Evolutionary conservation across 192 early-diverging fungal species (phyloP).

Genomic region (Obelidium mucronatum): DNA sequence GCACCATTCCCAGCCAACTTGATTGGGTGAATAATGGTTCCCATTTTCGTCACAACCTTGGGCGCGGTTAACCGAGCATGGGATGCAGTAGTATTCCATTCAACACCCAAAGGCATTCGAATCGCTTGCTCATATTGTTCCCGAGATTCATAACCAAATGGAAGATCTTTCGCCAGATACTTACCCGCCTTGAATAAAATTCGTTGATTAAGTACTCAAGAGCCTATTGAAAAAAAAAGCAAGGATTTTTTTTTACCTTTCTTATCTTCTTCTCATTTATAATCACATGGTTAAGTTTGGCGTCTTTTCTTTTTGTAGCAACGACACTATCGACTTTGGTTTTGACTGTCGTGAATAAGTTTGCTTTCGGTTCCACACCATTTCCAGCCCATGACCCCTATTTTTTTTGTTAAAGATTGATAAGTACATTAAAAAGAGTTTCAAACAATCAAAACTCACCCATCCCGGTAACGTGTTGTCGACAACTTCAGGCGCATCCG

Average conservation of each 20-base stretch:
- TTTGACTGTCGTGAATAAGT: constrained; percentile 62
- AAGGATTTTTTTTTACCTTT: constrained; percentile 61
- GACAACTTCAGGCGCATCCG: constrained; percentile 79
- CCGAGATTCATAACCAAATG: constrained; percentile 81
- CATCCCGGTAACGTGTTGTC: constrained; percentile 93
- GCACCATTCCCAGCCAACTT: constrained; percentile 14
- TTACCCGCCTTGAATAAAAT: constrained; percentile 62
- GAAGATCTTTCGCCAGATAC: constrained; percentile 76
- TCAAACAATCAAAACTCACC: constrained; percentile 42
- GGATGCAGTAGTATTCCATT: constrained; percentile 89
- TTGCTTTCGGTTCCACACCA: constrained; percentile 68
- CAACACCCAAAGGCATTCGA: constrained; percentile 87
- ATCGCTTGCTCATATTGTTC: constrained; percentile 92
- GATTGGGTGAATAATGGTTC: constrained; percentile 88
- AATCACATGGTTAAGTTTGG: constrained; percentile 84
- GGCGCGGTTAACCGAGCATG: constrained; percentile 82
- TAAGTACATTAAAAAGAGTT: constrained; percentile 3
- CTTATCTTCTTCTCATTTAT: constrained; percentile 89
- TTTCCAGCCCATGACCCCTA: constrained; percentile 82
- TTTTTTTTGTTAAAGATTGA: constrained; percentile 6
- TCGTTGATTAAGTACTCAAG: background rate
- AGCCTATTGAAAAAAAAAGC: background rate
- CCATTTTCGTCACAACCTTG: constrained; percentile 81
- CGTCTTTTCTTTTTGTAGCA: constrained; percentile 58
- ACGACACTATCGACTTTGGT: constrained; percentile 51